phyloP scores from a whole-genome alignment of 1,139 yeast species.

The Yamadazyma dushanensis region DNA sequence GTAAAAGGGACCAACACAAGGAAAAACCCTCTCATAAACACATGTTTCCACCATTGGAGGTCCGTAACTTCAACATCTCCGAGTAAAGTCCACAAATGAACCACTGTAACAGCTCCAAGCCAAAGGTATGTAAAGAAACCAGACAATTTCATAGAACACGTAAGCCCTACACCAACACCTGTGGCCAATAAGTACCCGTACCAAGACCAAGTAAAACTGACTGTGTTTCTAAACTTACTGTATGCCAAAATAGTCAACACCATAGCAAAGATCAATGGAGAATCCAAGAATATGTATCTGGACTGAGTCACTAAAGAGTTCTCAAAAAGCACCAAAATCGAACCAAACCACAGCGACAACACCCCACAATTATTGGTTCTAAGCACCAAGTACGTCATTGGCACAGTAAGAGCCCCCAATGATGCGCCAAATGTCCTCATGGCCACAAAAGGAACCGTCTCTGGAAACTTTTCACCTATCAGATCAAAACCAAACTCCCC shows the following conservation, averaged over 20 bases:
- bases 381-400: constrained; percentile 48
- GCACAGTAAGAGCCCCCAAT: constrained; percentile 46
- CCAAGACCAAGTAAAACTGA: constrained; percentile 48
- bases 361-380: constrained; percentile 48
- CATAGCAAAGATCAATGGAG: constrained; percentile 49
- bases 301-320: constrained; percentile 54
- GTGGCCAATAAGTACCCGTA: constrained; percentile 36
- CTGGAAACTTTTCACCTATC: constrained; percentile 35
- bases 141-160: constrained; percentile 51
- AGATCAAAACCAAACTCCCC: constrained; percentile 37
- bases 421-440: constrained; percentile 35
- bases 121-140: constrained; percentile 57
- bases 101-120: constrained; percentile 41
- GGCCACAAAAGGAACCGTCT: constrained; percentile 32
- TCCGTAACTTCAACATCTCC: constrained; percentile 55
- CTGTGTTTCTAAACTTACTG: constrained; percentile 37
- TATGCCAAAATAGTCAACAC: constrained; percentile 44
- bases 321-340: constrained; percentile 50
- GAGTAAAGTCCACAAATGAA: constrained; percentile 54
- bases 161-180: constrained; percentile 54
- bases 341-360: constrained; percentile 43
- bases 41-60: constrained; percentile 29
- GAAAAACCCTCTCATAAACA: constrained; percentile 29
- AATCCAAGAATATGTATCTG: constrained; percentile 50
- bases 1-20: constrained; percentile 49